phyloP scores from a whole-genome alignment of 2,329 filamentous ascomycete genomes.

The Microcyclospora tardicrescens region DNA sequence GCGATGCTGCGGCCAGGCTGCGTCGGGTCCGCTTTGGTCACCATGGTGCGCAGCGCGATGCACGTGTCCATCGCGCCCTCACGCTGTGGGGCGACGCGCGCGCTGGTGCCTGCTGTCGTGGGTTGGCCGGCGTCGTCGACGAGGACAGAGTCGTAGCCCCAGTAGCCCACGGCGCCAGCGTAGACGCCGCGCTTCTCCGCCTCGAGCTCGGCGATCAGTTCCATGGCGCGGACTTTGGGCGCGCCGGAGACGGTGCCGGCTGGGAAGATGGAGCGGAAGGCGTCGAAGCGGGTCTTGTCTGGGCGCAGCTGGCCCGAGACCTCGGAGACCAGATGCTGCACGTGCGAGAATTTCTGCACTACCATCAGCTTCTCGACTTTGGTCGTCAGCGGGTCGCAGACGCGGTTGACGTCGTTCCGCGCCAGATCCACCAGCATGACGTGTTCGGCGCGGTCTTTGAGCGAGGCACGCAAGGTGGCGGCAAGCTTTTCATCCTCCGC shows the following conservation, averaged over 20 bases:
- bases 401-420: constrained; percentile 90
- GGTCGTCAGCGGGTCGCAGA: constrained; percentile 81
- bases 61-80: constrained; percentile 89
- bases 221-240: constrained; percentile 93
- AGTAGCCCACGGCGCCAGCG: constrained; percentile 92
- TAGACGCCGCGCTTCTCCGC: constrained; percentile 90
- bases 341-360: constrained; percentile 87
- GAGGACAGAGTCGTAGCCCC: constrained; percentile 68
- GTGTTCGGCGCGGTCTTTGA: constrained; percentile 90
- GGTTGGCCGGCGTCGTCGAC: constrained; percentile 11
- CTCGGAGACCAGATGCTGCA: constrained; percentile 93
- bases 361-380: constrained; percentile 91
- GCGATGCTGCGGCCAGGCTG: constrained; percentile 46
- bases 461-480: constrained; percentile 58
- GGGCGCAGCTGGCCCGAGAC: constrained; percentile 79
- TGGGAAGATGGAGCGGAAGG: constrained; percentile 87
- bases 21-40: constrained; percentile 55
- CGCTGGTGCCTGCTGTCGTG: constrained; percentile 39
- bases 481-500: constrained; percentile 75
- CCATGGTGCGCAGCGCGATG: constrained; percentile 78
- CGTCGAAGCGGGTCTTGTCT: constrained; percentile 83
- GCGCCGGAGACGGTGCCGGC: constrained; percentile 92
- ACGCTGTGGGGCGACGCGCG: constrained; percentile 9
- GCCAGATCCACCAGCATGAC: constrained; percentile 97
- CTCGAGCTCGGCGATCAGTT: constrained; percentile 89